phyloP scores from a whole-genome alignment of 225 moss, liverwort and hornwort genomes.

The Climacium dendroides region DNA sequence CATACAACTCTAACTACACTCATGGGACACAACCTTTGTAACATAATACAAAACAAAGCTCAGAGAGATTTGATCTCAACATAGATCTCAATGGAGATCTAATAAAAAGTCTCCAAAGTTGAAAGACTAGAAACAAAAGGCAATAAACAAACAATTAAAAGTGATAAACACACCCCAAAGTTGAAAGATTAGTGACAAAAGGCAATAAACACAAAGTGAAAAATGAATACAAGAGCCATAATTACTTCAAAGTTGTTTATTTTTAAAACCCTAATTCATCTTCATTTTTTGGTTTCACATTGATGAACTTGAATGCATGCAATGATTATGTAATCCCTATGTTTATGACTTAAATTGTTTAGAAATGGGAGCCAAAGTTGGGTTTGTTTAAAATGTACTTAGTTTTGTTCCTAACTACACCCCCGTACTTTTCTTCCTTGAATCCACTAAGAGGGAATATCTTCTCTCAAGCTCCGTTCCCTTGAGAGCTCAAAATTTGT shows the following conservation, averaged over 20 bases:
- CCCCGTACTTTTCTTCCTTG: neutral
- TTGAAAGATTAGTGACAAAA: too few species aligned
- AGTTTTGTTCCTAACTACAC: neutral
- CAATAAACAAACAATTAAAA: rapidly evolving
- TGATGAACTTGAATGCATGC: too few species aligned
- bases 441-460: neutral
- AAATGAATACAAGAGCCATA: too few species aligned
- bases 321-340: neutral
- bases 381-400: neutral
- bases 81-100: too few species aligned
- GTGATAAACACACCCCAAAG: too few species aligned
- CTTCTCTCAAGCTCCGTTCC: neutral
- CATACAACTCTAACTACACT: neutral
- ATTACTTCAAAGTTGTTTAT: neutral
- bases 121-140: rapidly evolving
- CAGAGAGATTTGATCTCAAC: rapidly evolving
- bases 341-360: neutral
- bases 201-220: too few species aligned
- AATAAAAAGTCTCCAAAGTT: neutral
- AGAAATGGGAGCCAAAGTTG: neutral
- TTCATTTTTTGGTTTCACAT: neutral
- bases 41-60: neutral
- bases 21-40: neutral
- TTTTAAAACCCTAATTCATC: neutral
- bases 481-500: too few species aligned